phyloP scores from a whole-genome alignment of 371 early-diverging fungal genomes.

The Haplosporangium sp. region DNA sequence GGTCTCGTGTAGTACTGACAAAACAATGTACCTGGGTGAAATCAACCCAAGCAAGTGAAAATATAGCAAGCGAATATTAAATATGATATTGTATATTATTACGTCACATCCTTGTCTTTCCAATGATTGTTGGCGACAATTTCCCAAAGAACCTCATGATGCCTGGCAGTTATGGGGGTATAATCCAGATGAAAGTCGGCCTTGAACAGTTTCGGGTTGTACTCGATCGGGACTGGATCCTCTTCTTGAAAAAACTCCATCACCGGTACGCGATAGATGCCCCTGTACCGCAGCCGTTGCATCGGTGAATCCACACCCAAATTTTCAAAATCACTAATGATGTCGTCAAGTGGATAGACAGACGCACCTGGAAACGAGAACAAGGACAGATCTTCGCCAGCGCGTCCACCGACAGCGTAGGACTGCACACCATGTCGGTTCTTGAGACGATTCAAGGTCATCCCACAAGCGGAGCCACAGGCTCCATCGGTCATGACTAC shows the following conservation, averaged over 20 bases:
- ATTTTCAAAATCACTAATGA: slow-evolving; percentile 21
- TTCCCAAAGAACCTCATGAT: slow-evolving; percentile 49
- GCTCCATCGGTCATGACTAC: slow-evolving; percentile 45
- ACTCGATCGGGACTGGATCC: slow-evolving; percentile 36
- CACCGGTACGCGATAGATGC: slow-evolving; percentile 43
- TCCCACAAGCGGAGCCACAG: slow-evolving; percentile 52
- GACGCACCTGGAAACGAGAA: slow-evolving; percentile 50
- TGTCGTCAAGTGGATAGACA: slow-evolving; percentile 26
- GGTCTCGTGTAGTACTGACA: slow-evolving; percentile 87
- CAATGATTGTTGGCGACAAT: slow-evolving; percentile 42
- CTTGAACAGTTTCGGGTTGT: slow-evolving; percentile 30
- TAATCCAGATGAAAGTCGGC: slow-evolving; percentile 48
- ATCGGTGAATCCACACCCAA: slow-evolving; percentile 38
- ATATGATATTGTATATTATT: not conserved
- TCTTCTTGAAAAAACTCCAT: slow-evolving; percentile 46
- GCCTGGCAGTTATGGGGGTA: slow-evolving; percentile 28
- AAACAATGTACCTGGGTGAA: slow-evolving; percentile 89
- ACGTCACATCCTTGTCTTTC: not conserved
- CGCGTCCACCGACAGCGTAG: slow-evolving; percentile 38
- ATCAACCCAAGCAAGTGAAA: slow-evolving; percentile 62
- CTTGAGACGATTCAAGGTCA: slow-evolving; percentile 52
- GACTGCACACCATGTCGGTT: slow-evolving; percentile 41
- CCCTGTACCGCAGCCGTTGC: slow-evolving; percentile 30
- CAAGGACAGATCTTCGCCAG: slow-evolving; percentile 31
- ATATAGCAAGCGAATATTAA: not conserved